Evolutionary conservation across 208 protist species (phyloP).

Genomic region (Balamuthia mandrillaris): DNA sequence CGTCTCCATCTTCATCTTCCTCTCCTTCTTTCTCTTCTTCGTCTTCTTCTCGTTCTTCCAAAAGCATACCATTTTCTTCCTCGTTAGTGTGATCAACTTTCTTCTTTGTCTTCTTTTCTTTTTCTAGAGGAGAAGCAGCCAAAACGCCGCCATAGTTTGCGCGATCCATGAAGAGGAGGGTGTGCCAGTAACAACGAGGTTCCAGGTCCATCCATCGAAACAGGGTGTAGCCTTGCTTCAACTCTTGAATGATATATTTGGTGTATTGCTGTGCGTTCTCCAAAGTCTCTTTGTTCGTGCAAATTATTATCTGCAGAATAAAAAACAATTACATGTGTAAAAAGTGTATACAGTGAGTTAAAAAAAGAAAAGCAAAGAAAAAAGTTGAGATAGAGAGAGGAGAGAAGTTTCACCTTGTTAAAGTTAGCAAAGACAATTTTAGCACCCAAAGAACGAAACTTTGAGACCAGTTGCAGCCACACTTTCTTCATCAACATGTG

Average conservation of each 20-base stretch:
- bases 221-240: slow-evolving; percentile 19
- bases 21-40: too few species aligned
- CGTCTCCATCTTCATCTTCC: too few species aligned
- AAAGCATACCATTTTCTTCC: not conserved
- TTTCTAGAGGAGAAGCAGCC: not conserved
- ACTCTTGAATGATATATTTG: slow-evolving; percentile 50
- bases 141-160: slow-evolving; percentile 51
- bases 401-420: slow-evolving; percentile 35
- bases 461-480: slow-evolving; percentile 55
- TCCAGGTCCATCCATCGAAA: slow-evolving; percentile 42
- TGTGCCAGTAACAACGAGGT: slow-evolving; percentile 45
- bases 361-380: too few species aligned
- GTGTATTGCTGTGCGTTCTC: slow-evolving; percentile 61
- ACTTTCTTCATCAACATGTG: slow-evolving; percentile 70
- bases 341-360: too few species aligned
- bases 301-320: slow-evolving; percentile 61
- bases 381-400: too few species aligned
- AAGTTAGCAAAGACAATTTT: slow-evolving; percentile 68
- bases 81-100: not conserved
- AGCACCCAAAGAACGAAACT: slow-evolving; percentile 58
- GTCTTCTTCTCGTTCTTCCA: too few species aligned
- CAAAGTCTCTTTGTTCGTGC: slow-evolving; percentile 54
- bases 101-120: not conserved
- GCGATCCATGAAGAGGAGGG: slow-evolving; percentile 55
- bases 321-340: too few species aligned